Conservation (phyloP, 805 yeast genomes). For the Yamadazyma sp. region DNA sequence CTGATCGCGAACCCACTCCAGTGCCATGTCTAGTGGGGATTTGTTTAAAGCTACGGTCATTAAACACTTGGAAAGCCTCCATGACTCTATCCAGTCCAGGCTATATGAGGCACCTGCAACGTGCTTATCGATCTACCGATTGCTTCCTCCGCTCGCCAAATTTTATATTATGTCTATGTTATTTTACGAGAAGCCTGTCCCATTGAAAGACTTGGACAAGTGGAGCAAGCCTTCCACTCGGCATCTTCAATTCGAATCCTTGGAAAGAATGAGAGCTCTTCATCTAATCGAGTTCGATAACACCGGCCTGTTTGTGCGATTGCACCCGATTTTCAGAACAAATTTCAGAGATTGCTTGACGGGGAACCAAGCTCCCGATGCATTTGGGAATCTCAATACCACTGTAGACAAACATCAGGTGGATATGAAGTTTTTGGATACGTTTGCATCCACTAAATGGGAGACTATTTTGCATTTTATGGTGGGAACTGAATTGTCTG, state of each 20-base stretch:
- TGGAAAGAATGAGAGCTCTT: slow-evolving; percentile 71
- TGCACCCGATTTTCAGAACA: slow-evolving; percentile 72
- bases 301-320: slow-evolving; percentile 45
- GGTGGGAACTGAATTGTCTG: slow-evolving; percentile 86
- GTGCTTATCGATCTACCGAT: slow-evolving; percentile 86
- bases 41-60: slow-evolving; percentile 54
- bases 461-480: slow-evolving; percentile 92
- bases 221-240: slow-evolving; percentile 70
- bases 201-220: slow-evolving; percentile 63
- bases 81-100: slow-evolving; percentile 79
- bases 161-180: slow-evolving; percentile 85
- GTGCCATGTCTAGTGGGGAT: slow-evolving; percentile 10
- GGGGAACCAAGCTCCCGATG: slow-evolving; percentile 63
- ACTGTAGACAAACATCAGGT: slow-evolving; percentile 51
- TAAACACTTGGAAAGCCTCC: slow-evolving; percentile 86
- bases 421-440: slow-evolving; percentile 65
- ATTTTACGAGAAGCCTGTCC: slow-evolving; percentile 73
- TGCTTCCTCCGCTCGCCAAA: slow-evolving; percentile 87
- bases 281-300: slow-evolving; percentile 69
- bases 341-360: slow-evolving; percentile 83
- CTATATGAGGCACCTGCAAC: slow-evolving; percentile 86
- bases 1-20: background rate
- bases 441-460: slow-evolving; percentile 86
- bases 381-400: slow-evolving; percentile 74
- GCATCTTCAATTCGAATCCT: slow-evolving; percentile 68